phyloP scores from a whole-genome alignment of 192 early-diverging fungal genomes.

The Backusella luteola region DNA sequence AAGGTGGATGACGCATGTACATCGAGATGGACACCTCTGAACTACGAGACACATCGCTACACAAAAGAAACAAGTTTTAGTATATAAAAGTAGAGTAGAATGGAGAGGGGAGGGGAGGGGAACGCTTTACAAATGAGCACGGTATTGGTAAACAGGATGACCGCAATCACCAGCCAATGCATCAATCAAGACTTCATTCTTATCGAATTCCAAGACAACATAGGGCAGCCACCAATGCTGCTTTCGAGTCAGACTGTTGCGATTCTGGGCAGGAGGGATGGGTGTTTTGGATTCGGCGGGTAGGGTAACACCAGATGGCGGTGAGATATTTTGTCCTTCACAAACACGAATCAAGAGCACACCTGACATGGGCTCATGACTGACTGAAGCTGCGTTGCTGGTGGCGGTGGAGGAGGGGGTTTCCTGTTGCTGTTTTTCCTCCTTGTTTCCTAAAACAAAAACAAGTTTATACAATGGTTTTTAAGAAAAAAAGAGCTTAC shows the following conservation, averaged over 20 bases:
- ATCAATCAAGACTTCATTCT: conserved; percentile 88
- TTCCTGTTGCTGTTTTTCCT: not conserved
- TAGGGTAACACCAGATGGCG: conserved; percentile 60
- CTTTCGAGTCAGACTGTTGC: conserved; percentile 54
- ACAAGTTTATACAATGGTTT: too few species aligned
- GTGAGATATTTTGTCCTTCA: conserved; percentile 75
- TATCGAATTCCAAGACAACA: conserved; percentile 91
- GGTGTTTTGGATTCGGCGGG: conserved; percentile 42
- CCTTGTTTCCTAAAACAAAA: conserved; percentile 18
- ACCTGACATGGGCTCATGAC: conserved; percentile 46
- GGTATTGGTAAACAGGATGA: conserved; percentile 76
- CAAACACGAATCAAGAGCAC: conserved; percentile 80
- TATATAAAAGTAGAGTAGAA: not conserved
- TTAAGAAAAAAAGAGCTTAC: conserved; percentile 12
- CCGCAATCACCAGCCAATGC: conserved; percentile 73
- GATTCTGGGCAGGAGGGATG: conserved; percentile 52
- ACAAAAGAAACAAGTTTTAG: not conserved
- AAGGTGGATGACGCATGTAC: conserved; percentile 53
- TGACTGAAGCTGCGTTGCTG: not conserved
- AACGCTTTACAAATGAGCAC: conserved; percentile 70
- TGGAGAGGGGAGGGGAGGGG: too few species aligned
- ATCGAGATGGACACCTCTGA: conserved; percentile 60
- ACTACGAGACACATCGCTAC: conserved; percentile 60
- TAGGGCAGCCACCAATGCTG: conserved; percentile 73
- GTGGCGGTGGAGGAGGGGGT: conserved; percentile 8